Conservation (phyloP, 31 red algal genomes). For the Bonnemaisonia californica region DNA sequence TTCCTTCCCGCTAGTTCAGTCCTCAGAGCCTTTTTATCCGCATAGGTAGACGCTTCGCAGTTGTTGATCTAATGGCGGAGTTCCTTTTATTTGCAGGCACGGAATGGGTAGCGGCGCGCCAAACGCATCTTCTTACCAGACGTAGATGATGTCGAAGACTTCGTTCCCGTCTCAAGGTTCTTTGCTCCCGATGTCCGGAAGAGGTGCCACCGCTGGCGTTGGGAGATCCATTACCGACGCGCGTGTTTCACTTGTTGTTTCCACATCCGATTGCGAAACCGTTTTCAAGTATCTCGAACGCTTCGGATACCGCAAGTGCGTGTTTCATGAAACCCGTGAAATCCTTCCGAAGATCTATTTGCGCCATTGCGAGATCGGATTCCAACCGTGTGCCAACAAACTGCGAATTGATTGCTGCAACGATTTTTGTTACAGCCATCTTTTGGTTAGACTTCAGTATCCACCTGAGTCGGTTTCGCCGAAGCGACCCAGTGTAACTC, state of each 20-base stretch:
- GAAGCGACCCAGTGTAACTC: background rate
- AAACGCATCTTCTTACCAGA: background rate
- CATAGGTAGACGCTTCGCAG: background rate
- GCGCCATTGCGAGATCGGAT: background rate
- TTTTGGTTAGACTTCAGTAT: background rate
- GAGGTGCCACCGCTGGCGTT: no score
- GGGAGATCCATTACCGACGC: no score
- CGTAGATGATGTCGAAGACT: background rate
- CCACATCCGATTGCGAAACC: background rate
- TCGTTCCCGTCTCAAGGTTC: background rate
- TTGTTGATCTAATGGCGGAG: background rate
- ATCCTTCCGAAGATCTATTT: background rate
- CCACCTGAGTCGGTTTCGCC: background rate
- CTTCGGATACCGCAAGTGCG: background rate
- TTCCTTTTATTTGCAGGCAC: background rate
- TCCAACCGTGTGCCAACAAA: background rate
- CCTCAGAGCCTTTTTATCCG: background rate
- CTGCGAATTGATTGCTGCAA: background rate
- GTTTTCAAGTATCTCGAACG: background rate
- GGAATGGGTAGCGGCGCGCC: background rate
- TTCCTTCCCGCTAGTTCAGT: background rate
- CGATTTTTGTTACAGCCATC: background rate
- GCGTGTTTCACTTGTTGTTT: background rate
- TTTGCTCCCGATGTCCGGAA: no score
- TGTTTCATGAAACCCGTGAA: slow-evolving; percentile 13